Evolutionary conservation across 2,329 filamentous ascomycete genomes (phyloP), one percentile per base, ranked within the genome.

Genomic region (Fusarium keratoplasticum): DNA sequence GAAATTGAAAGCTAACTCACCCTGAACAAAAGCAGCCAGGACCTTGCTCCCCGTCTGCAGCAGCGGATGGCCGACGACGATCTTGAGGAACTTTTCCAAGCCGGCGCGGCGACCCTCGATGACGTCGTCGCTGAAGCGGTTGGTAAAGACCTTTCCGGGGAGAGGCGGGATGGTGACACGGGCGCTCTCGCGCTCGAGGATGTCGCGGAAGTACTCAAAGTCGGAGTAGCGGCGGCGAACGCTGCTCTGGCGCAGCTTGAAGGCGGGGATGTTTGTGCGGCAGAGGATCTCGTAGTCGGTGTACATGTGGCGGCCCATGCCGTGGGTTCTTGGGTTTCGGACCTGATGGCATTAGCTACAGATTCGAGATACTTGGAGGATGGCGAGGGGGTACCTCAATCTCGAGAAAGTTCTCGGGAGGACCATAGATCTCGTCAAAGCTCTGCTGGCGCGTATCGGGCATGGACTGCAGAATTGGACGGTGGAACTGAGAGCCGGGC

Each of bases 211-310:
- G 86, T 98, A 96, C 86, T 99, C 96, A 83, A 99, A 99, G 84
- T 99, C 96, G 66, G 93, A 96, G 87, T 99, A 99, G 61, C 96
- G 94, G 72, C 96, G 92, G 77, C 95, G 95, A 72, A 99, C 96
- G 77, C 92, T 91, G 74, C 92, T 95, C 82, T 94, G 90, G 76
- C 95, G 95, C 78, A 98, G 91, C 87, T 98, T 98, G 90, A 99
- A 99, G 78, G 96, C 95, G 67, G 96, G 96, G 81, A 99, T 99
- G 86, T 99, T 99, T 85, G 96, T 99, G 79, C 94, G 93, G 87
- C 96, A 98, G 79, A 97, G 90, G 81, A 99, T 98, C 85, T 98
- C 95, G 88, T 98, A 99, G 85, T 97, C 96, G 64, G 96, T 99
- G 88, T 98, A 98, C 95, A 98, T 98, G 86, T 91, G 91, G 77